Percentiles rank a stretch among this genome's conserved stretches.
Conservation (phyloP, 169 alveolate genomes). For the Cardiosporidium cionae region DNA sequence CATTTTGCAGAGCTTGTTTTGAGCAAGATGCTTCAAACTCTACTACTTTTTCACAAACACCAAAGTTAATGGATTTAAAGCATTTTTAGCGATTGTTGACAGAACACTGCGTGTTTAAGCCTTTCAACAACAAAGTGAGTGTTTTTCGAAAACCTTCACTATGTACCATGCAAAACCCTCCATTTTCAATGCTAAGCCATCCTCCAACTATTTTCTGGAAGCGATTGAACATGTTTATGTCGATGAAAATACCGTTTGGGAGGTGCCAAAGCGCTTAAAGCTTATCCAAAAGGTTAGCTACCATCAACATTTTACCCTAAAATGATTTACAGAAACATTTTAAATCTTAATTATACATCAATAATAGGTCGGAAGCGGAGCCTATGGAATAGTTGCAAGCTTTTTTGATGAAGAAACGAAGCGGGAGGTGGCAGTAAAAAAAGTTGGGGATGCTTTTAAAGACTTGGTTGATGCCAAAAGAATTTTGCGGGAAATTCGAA, state of each 20-base stretch:
- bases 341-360: not conserved
- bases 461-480: slow-evolving; percentile 80
- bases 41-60: too few relatives aligned
- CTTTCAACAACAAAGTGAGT: too few relatives aligned
- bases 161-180: too few relatives aligned
- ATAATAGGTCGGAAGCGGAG: slow-evolving; percentile 50
- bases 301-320: not conserved
- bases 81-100: too few relatives aligned
- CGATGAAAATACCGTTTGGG: not conserved
- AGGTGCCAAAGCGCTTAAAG: not conserved
- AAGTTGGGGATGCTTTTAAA: slow-evolving; percentile 73
- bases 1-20: too few relatives aligned
- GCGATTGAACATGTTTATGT: not conserved
- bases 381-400: slow-evolving; percentile 57
- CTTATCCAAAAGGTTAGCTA: not conserved
- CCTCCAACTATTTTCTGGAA: not conserved
- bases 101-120: too few relatives aligned
- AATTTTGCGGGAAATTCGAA: slow-evolving; percentile 76
- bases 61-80: too few relatives aligned
- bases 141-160: too few relatives aligned
- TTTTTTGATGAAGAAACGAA: slow-evolving; percentile 33
- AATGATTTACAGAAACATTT: not conserved
- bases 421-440: slow-evolving; percentile 68
- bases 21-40: too few relatives aligned
- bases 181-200: too few relatives aligned